Conservation (phyloP, 371 early-diverging fungal species). For the Dinochytrium kinnereticum region DNA sequence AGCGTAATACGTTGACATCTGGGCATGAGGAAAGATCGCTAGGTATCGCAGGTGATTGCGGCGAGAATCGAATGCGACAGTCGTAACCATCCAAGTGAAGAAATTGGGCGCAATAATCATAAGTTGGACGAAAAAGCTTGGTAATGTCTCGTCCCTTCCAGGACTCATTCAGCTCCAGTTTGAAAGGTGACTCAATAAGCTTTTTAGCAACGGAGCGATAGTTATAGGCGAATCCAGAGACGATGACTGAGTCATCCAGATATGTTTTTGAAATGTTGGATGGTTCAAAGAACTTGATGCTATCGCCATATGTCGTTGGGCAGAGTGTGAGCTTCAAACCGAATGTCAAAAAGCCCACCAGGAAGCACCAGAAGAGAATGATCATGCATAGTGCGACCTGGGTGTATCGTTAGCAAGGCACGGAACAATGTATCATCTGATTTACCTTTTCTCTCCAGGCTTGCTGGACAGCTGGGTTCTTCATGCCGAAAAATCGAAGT, state of each 20-base stretch:
- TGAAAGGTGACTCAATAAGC: background rate
- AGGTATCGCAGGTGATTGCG: background rate
- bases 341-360: conserved; percentile 16
- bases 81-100: conserved; percentile 1
- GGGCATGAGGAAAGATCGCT: background rate
- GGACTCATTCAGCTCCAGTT: conserved; percentile 4
- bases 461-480: conserved; percentile 25
- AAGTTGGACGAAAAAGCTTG: conserved; percentile 16
- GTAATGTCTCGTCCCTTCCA: conserved; percentile 17
- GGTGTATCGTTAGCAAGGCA: background rate
- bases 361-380: conserved; percentile 7
- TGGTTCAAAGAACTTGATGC: background rate
- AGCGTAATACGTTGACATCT: background rate
- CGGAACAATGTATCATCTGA: background rate
- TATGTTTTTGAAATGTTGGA: background rate
- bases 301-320: background rate
- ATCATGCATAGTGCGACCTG: conserved; percentile 26
- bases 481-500: conserved; percentile 14
- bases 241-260: conserved; percentile 2
- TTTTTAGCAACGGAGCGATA: background rate
- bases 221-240: background rate
- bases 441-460: conserved; percentile 35
- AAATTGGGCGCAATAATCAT: conserved; percentile 10
- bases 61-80: conserved; percentile 6
- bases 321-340: conserved; percentile 20